Evolutionary conservation across 371 early-diverging fungal genomes (phyloP).

Genomic region (Thermomucor indicae-seudaticae): DNA sequence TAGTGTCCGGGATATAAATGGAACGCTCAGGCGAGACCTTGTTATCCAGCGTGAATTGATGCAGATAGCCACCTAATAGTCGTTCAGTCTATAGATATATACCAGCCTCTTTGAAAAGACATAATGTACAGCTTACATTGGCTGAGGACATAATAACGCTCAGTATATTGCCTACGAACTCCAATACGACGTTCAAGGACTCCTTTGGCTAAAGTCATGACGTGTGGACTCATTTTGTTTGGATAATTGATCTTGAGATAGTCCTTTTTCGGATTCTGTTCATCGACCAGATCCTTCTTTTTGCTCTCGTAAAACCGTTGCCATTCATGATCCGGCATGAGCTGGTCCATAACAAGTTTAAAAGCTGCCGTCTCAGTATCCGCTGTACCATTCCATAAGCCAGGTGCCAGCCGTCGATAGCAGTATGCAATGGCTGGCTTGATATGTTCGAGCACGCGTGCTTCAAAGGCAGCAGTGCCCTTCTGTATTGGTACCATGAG

Average conservation of each 20-base stretch:
- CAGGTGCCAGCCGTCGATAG: conserved; percentile 16
- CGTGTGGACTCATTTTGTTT: conserved; percentile 36
- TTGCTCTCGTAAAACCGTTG: conserved; percentile 17
- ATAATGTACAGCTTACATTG: conserved; percentile 24
- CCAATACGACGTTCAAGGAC: conserved; percentile 30
- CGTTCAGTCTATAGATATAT: background rate
- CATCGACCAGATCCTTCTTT: conserved; percentile 29
- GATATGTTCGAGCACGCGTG: conserved; percentile 11
- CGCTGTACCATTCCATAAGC: conserved; percentile 13
- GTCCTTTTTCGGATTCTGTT: conserved; percentile 26
- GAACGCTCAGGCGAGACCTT: conserved; percentile 36
- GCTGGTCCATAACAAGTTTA: conserved; percentile 15
- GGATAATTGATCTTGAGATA: conserved; percentile 44
- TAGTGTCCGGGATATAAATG: conserved; percentile 28
- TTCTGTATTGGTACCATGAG: conserved; percentile 35
- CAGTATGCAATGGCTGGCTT: conserved; percentile 23
- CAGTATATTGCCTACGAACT: conserved; percentile 32
- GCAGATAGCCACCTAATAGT: conserved; percentile 34
- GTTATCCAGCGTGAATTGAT: conserved; percentile 35
- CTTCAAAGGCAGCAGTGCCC: conserved; percentile 23
- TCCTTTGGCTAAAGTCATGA: conserved; percentile 38
- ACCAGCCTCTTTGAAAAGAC: background rate
- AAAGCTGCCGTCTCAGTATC: conserved; percentile 11
- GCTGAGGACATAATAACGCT: conserved; percentile 33
- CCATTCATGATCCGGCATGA: conserved; percentile 36